Evolutionary conservation across 768 basidiomycete genomes (phyloP), one percentile per base, ranked within the genome.

Genomic region (Collybia nuda): DNA sequence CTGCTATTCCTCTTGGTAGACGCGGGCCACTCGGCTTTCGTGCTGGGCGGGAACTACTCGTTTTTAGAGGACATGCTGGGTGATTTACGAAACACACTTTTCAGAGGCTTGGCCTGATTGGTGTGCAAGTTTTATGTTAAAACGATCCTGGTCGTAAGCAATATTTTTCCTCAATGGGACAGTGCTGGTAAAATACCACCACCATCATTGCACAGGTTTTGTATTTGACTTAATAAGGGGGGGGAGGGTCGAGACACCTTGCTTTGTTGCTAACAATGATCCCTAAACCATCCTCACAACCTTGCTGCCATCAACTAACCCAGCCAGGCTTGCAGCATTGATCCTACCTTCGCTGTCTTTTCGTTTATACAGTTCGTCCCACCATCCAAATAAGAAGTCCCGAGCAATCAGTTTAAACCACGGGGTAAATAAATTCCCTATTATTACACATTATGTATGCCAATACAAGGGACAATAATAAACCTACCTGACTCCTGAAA

Each of bases 391-490:
- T 38, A 99, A 78, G 69, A 96, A 96, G 66, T 98, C 93, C 3
- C 94, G 84, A 2, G 93, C 94, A 62, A 99, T 98, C 23, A 98
- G 84, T 68, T 94, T 92, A 84, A 99, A 99, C 97, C 97, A 99
- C 0, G 97, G 97, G 6, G 97, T 99, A 68, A 99, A 99, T 2
- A 80, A 82, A 66, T 91, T 91, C 50, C 70, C 93, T 96, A 60
- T 6, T 51, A 17, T 18, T 32, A 43, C 12, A 17, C 29, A 11
- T 46, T 47, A 28, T 52, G 48, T 38, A 17, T 45, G 17, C 35
- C 14, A 8, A 32, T 40, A 26, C 26, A 23, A 5, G 35, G 39
- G 40, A 52, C 53, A 40, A 23, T 32, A 35, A 15, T 21, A n/a
- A 28, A 62, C 78, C 62, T 67, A 93, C 94, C 74, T 21, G 83